phyloP scores from a whole-genome alignment of 1,284 basidiomycete species.

The Marasmius oreades region DNA sequence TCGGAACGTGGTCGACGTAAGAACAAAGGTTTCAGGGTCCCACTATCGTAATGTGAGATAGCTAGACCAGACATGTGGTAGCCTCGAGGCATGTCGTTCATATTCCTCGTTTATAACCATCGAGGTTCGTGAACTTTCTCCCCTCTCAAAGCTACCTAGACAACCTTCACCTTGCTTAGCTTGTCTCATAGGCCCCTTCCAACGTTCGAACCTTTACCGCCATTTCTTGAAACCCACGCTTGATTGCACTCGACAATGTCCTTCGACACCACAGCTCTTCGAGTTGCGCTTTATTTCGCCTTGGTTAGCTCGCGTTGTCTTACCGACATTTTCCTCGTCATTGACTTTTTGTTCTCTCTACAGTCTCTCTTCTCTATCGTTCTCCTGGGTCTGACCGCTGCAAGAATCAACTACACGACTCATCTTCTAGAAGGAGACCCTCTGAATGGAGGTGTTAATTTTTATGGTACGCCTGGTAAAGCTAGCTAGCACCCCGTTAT shows the following conservation, averaged over 20 bases:
- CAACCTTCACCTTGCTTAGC: background rate
- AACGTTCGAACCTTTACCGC: no score
- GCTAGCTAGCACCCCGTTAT: background rate
- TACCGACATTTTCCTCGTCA: background rate
- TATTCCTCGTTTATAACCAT: background rate
- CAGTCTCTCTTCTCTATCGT: constrained; percentile 12
- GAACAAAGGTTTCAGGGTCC: background rate
- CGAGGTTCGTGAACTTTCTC: background rate
- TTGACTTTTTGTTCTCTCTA: background rate
- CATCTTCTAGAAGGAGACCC: constrained; percentile 56
- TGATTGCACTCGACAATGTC: background rate
- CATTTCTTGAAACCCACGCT: no score
- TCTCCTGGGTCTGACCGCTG: constrained; percentile 8
- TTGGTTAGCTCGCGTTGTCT: background rate
- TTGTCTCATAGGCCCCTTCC: background rate
- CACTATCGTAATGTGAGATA: background rate
- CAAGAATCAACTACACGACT: constrained; percentile 51
- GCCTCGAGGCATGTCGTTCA: background rate
- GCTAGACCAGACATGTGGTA: background rate
- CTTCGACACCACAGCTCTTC: background rate
- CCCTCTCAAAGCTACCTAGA: background rate
- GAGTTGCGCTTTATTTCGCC: constrained; percentile 11
- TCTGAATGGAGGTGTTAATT: constrained; percentile 53
- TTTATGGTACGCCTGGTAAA: constrained; percentile 51
- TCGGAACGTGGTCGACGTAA: background rate